Base-by-base conservation (phyloP, 2,329 filamentous ascomycete genomes). In the Fusarium camptoceras region DNA sequence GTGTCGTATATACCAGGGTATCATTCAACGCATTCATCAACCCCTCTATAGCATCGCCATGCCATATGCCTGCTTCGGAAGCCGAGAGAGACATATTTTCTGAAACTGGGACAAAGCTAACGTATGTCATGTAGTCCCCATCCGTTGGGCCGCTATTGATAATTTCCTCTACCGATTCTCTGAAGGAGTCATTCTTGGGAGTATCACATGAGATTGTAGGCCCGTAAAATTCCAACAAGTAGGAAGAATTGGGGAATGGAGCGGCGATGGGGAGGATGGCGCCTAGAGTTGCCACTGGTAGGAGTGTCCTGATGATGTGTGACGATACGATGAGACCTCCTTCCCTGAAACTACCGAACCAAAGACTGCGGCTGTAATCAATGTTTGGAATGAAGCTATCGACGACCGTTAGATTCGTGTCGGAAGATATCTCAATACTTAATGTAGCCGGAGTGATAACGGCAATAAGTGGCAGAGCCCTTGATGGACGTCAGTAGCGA, bases 231-330 rank as follows among this genome's bases (percentile, higher is more conserved):
- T 64, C 18, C 4, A 59, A 7, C 2, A 42, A 11, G 2, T 69
- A 68, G 6, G 64, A 68, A 0, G 59, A 64, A 4, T 68, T 69
- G 0, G 66, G 55, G 8, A 54, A 69, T 0, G 66, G 66, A 6
- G 66, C 64, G 3, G 47, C 12, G 1, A 69, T 42, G 6, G 30
- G 43, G 0, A 53, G n/a, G 8, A 68, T 64, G 0, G 28, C 34
- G 2, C 60, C 39, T 2, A 27, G 7, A 2, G 64, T 49, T 25
- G 50, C 31, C 0, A 64, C 59, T 12, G 55, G 34, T 12, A 49
- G 27, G 8, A 53, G 18, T 0, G 53, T 3, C 8, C 46, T 51
- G 1, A n/a, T 25, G 1, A 64, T 18, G 6, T 47, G 28, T 6
- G 12, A 27, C 1, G 44, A 55, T 4, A 55, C 48, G 10, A 14